phyloP scores from a whole-genome alignment of 2,329 filamentous ascomycete genomes.

The Tolypocladium cylindrosporum region DNA sequence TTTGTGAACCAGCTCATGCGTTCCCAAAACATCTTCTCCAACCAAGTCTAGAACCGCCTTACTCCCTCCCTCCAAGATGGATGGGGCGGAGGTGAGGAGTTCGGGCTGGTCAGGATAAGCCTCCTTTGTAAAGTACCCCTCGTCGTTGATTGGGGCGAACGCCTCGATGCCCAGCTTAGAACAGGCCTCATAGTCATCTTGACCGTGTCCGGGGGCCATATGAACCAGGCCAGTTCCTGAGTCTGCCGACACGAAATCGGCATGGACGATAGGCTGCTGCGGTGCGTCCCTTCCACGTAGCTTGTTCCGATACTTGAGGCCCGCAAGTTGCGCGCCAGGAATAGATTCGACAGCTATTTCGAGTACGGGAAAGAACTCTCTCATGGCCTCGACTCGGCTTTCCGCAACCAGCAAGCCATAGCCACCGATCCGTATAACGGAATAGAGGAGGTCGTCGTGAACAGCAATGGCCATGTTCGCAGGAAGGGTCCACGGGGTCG shows the following conservation, averaged over 20 bases:
- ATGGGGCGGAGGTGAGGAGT: conserved; percentile 54
- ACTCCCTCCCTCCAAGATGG: conserved; percentile 62
- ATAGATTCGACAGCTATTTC: conserved; percentile 46
- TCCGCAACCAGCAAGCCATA: conserved; percentile 63
- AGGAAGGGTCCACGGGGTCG: conserved; percentile 93
- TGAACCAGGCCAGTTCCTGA: conserved; percentile 97
- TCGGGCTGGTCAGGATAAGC: conserved; percentile 63
- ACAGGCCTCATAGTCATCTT: conserved; percentile 89
- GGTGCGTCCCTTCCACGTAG: conserved; percentile 50
- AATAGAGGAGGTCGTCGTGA: conserved; percentile 64
- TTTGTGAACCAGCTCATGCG: conserved; percentile 72
- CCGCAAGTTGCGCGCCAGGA: conserved; percentile 53
- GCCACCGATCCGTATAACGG: conserved; percentile 46
- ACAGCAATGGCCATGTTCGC: conserved; percentile 87
- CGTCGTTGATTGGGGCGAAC: conserved; percentile 73
- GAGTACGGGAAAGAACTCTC: conserved; percentile 38
- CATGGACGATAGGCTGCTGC: conserved; percentile 64
- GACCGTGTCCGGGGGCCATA: conserved; percentile 86
- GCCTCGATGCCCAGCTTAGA: conserved; percentile 58
- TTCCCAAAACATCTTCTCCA: conserved; percentile 52
- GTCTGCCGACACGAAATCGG: conserved; percentile 77
- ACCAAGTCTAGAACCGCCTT: conserved; percentile 61
- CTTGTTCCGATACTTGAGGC: conserved; percentile 59
- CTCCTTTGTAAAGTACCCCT: conserved; percentile 70
- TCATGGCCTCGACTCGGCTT: conserved; percentile 54